Evolutionary conservation across 2,329 filamentous ascomycete species (phyloP), one percentile per base, ranked within the genome.

Genomic region (Apiospora pterosperma): DNA sequence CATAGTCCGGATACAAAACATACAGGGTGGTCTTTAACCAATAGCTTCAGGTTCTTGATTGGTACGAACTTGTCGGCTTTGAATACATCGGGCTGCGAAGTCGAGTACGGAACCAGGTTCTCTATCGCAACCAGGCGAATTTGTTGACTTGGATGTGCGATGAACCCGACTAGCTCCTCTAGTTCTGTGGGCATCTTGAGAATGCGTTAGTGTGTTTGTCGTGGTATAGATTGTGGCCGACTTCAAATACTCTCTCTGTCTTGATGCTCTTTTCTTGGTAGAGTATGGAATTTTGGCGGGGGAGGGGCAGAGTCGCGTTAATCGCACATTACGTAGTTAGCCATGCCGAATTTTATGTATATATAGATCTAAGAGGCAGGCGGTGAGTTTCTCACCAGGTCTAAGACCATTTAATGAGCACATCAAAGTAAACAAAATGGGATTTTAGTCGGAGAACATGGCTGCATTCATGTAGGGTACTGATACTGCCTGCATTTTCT

Each of bases 101-200:
- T 84, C 28, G 92, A 92, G 69, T 92, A 98, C 12, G 93, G 92
- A 58, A 97, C 89, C 39, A 97, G 84, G 71, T 96, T 92, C 77
- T 97, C 93, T 63, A 90, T 88, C 60, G 94, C 94, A 70, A 95
- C 85, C 76, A 92, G 89, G 71, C 96, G 89, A 69, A 98, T 93
- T 76, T 97, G 92, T 48, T 93, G 92, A 76, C 96, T 97, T 66
- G 92, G 92, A 80, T 97, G 91, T 78, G 92, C 91, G 66, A 98
- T 91, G 79, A 98, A 97, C 76, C 93, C 93, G 67, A 97, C 93
- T 63, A 97, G 88, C 92, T 93, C 90, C 80, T 93, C 90, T 55
- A 93, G 77, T 81, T 93, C 90, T 52, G 89, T 89, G 63, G 90
- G 86, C 91, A 94, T 93, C 21, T 6, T 55, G 48, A 34, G 8